These are phyloP conservation scores for Thalia dealbata DNA, from an alignment of 176 grass and related monocot species.

Conservation along the genomic window DNA sequence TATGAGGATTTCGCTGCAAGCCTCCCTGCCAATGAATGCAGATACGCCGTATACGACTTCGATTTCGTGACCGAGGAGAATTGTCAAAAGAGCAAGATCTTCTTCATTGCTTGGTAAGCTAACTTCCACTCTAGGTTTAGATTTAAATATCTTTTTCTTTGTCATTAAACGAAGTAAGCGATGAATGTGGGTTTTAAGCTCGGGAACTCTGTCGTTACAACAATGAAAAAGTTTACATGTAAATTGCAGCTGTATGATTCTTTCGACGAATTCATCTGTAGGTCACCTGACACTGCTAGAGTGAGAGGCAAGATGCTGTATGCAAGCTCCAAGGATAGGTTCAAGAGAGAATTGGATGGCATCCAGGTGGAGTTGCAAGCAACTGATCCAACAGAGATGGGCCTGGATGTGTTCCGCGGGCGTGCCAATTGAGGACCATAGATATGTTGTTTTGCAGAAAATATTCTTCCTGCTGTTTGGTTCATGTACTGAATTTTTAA, in stretches of 20 bases:
- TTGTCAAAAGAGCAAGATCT: neutral
- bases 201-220: no score
- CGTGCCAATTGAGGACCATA: neutral
- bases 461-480: neutral
- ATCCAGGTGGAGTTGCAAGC: constrained; percentile 1
- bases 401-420: neutral
- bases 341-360: neutral
- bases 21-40: neutral
- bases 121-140: neutral
- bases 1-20: neutral
- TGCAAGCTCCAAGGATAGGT: neutral
- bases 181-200: no score
- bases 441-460: neutral
- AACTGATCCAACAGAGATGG: neutral
- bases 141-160: no score
- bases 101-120: constrained; percentile 1
- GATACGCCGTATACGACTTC: neutral
- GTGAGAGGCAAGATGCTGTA: neutral
- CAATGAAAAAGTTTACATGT: no score
- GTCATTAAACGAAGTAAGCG: no score
- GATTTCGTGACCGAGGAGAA: neutral
- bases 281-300: neutral
- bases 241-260: neutral
- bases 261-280: neutral
- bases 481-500: neutral